Evolutionary conservation across 345 rosid species (phyloP), one percentile per base, ranked within the genome.

Genomic region (Capsella bursapastoris): DNA sequence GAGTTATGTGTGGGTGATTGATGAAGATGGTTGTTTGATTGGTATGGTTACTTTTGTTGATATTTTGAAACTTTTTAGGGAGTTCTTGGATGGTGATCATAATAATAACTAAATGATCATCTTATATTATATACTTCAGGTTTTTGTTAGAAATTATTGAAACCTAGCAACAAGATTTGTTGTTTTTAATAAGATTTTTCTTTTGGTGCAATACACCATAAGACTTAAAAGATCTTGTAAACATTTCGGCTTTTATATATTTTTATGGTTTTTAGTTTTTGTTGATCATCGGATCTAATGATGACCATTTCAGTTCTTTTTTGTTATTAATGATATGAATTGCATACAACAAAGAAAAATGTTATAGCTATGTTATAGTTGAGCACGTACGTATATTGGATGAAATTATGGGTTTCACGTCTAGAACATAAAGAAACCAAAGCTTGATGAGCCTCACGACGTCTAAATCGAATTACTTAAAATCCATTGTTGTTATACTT

Each of bases 1-100:
- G 79, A 95, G 86, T 22, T 87, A 95, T 43, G 93, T 90, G 49
- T 95, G 99, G 99, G 99, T 95, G 38, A 50, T 82, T n/a, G 96
- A 95, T 67, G 89, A 89, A 18, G 97, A 92, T 57, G 84, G 85
- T 64, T 83, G 89, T 74, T 81, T 95, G 79, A 82, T 86, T 49
- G 99, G 99, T 49, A 86, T 91, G 62, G 97, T 95, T 12, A 90
- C 91, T 13, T 95, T 95, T 74, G 74, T 78, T 61, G 81, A 82
- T 53, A 78, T 95, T 76, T 77, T 95, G 13, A 84, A 82, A 29
- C 85, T 87, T 73, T 89, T 95, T 78, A 83, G 87, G 76, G 88
- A 85, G 14, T 86, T 81, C 79, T 65, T 89, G 44, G 82, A 78
- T 53, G 48, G 53, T 57, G 31, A 52, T 22, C 25, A 22, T 22